Percentiles rank a stretch among this genome's conserved stretches.
Evolutionary conservation across 306 rosid species (phyloP).

Genomic region (Alnus glutinosa): DNA sequence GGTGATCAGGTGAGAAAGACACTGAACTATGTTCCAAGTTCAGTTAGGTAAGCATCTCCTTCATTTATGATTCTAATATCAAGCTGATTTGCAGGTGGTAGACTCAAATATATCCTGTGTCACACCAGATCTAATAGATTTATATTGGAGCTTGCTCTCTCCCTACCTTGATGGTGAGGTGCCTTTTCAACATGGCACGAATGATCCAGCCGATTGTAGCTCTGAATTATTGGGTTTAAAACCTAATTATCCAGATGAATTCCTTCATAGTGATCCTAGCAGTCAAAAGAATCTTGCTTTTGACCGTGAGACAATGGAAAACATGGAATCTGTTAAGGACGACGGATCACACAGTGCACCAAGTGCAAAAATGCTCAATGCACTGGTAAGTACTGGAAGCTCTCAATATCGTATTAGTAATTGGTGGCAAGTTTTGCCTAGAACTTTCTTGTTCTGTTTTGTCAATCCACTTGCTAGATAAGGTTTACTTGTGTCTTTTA

Average conservation of each 20-base stretch:
- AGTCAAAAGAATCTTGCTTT: conserved; percentile 18
- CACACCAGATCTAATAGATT: conserved; percentile 1
- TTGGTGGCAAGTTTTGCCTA: conserved; percentile 20
- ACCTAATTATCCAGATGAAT: conserved; percentile 39
- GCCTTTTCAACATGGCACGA: not conserved
- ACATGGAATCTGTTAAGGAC: conserved; percentile 20
- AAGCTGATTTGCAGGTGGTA: conserved; percentile 34
- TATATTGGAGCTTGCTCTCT: conserved; percentile 57
- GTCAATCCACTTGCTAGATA: not conserved
- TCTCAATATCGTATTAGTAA: conserved; percentile 17
- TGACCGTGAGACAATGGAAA: not conserved
- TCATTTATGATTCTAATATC: conserved; percentile 25
- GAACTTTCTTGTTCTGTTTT: not conserved
- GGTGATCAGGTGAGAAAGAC: conserved; percentile 36
- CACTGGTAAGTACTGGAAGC: conserved; percentile 44
- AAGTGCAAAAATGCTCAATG: conserved; percentile 26
- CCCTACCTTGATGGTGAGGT: not conserved
- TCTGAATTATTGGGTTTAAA: conserved; percentile 38
- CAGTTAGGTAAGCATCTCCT: not conserved
- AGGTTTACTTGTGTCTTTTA: conserved; percentile 10
- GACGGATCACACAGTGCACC: conserved; percentile 31
- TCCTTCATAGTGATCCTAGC: conserved; percentile 26
- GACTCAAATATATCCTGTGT: conserved; percentile 11
- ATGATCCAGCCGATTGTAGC: not conserved
- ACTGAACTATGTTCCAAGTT: not conserved